Evolutionary conservation across 2,329 filamentous ascomycete genomes (phyloP), one percentile per base, ranked within the genome.

Genomic region (Furcasterigmium furcatum): DNA sequence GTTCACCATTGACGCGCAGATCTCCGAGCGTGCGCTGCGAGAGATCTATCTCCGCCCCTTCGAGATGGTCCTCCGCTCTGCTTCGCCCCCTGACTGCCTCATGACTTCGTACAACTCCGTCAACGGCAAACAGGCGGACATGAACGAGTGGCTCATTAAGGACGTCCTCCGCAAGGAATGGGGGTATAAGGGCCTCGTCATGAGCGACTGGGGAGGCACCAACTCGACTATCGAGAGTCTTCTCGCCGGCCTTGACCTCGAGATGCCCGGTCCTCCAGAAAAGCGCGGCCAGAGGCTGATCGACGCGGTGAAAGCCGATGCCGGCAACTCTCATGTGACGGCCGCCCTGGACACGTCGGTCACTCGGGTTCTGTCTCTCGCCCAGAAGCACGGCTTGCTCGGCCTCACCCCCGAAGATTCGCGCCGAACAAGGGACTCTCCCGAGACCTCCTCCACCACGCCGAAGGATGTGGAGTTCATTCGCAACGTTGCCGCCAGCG

Each of bases 121-220:
- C 16, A 68, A 69, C 48, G 71, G 71, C 9, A 55, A 59, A 21
- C 72, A 74, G 51, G 66, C 63, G 19, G 67, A 66, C 39, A 65
- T 67, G 43, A 68, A 71, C 46, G 56, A 59, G 2, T 60, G 59
- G 47, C 55, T 73, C 3, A 52, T 73, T 1, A 53, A 64, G 10
- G 59, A 64, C 25, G 62, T 73, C 9, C 55, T 73, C 16, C 62
- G 71, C 25, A 61, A 60, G 1, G 66, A 72, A 43, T 76, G 72
- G 71, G 64, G 64, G 0, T 75, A 63, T 56, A 58, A 72, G 4
- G 72, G 71, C 0, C 52, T 71, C 8, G 59, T 73, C 5, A 72
- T 75, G 64, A 73, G 69, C 51, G 72, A 75, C 51, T 76, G 72
- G 72, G 68, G 58, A 36, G 62, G 62, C 5, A 64, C 59, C 0